A percentile compares a stretch with the other conserved stretches of the same genome.
Evolutionary conservation across 106 monocot genomes (phyloP).

Genomic region (Cymbidium sinense): DNA sequence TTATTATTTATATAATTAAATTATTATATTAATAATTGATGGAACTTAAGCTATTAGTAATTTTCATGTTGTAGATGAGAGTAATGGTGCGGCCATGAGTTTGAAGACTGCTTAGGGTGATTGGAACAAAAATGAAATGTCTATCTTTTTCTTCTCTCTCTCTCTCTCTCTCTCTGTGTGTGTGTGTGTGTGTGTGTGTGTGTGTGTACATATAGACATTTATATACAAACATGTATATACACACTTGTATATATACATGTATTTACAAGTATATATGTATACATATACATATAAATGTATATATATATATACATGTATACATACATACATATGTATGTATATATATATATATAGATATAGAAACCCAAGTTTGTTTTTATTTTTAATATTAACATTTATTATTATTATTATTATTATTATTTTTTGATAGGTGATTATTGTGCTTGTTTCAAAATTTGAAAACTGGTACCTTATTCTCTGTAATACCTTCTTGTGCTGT

Average conservation of each 20-base stretch:
- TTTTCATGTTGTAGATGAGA: neutral
- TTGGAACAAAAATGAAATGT: too few relatives aligned
- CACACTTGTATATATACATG: too few relatives aligned
- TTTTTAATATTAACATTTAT: constrained; percentile 9
- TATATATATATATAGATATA: neutral
- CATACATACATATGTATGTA: too few relatives aligned
- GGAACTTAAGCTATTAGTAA: neutral
- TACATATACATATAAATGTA: too few relatives aligned
- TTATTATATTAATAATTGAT: neutral
- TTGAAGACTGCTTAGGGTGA: neutral
- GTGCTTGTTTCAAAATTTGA: constrained; percentile 28
- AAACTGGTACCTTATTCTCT: constrained; percentile 44
- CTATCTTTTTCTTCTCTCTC: neutral
- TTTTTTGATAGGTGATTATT: constrained; percentile 33
- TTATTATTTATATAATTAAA: neutral
- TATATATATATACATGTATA: too few relatives aligned
- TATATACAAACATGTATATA: too few relatives aligned
- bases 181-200: too few relatives aligned
- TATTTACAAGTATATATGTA: neutral
- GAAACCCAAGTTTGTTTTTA: neutral
- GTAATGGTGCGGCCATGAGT: neutral
- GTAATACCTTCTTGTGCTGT: constrained; percentile 62
- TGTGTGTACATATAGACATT: too few relatives aligned
- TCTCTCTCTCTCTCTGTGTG: too few relatives aligned
- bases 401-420: neutral